phyloP scores from a whole-genome alignment of 805 yeast species.

The Yamadazyma laniorum region DNA sequence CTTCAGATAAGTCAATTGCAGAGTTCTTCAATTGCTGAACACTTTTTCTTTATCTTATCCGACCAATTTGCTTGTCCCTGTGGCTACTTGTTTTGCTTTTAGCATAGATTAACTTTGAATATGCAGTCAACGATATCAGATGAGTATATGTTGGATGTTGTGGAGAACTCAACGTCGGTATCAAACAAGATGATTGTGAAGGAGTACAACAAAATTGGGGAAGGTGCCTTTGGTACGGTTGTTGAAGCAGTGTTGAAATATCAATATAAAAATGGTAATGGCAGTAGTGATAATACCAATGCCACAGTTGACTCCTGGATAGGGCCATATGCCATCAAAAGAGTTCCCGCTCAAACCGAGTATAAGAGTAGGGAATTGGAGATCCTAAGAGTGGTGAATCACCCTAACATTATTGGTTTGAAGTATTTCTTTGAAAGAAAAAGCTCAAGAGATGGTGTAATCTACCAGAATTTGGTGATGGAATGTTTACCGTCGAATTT shows the following conservation, averaged over 20 bases:
- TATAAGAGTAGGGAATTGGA: slow-evolving; percentile 81
- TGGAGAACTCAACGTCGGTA: slow-evolving; percentile 53
- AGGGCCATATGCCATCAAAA: slow-evolving; percentile 82
- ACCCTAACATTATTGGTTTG: slow-evolving; percentile 74
- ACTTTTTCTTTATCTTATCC: too few relatives aligned
- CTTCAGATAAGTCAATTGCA: too few relatives aligned
- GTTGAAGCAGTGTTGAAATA: slow-evolving; percentile 61
- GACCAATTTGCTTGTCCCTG: too few relatives aligned
- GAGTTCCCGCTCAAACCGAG: slow-evolving; percentile 86
- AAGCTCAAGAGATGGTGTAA: slow-evolving; percentile 55
- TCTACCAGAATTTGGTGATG: slow-evolving; percentile 82
- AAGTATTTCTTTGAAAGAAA: slow-evolving; percentile 70
- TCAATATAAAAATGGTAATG: slow-evolving; percentile 15
- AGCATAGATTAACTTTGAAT: too few relatives aligned
- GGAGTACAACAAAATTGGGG: slow-evolving; percentile 75
- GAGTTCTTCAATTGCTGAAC: too few relatives aligned
- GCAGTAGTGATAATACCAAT: slow-evolving; percentile 5
- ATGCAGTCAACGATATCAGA: slow-evolving; percentile 15
- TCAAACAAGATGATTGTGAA: slow-evolving; percentile 63
- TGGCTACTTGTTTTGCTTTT: too few relatives aligned
- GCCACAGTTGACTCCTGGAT: slow-evolving; percentile 42
- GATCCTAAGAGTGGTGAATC: slow-evolving; percentile 68
- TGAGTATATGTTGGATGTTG: slow-evolving; percentile 47
- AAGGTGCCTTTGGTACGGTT: slow-evolving; percentile 86
- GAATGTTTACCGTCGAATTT: slow-evolving; percentile 82